These are phyloP conservation scores for Podaxis sp. DNA, from an alignment of 768 basidiomycete genomes.

Conservation along the genomic window DNA sequence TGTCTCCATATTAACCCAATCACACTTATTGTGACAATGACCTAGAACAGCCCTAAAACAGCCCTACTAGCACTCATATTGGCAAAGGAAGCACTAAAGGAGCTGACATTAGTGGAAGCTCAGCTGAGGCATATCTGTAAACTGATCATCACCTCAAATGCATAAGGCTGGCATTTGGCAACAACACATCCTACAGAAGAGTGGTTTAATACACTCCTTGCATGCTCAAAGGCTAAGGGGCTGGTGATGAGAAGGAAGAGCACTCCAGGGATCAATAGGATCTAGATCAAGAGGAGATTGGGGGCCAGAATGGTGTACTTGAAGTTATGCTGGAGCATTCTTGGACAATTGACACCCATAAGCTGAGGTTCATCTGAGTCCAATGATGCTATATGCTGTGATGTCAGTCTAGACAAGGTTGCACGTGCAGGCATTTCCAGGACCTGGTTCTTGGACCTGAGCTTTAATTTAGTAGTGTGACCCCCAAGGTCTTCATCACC, in stretches of 20 bases:
- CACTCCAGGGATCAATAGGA: neutral
- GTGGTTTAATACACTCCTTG: neutral
- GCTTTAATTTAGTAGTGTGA: neutral
- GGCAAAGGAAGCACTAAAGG: too few species aligned
- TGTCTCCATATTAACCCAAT: neutral
- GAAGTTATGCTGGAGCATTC: neutral
- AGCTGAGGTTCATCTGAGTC: neutral
- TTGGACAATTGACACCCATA: neutral
- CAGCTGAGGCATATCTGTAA: neutral
- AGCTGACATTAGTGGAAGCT: too few species aligned
- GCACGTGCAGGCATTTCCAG: neutral
- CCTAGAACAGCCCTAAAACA: neutral
- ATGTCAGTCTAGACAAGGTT: conserved; percentile 3
- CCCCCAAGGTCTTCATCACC: neutral
- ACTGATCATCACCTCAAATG: neutral
- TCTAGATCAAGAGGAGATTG: neutral
- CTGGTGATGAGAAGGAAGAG: neutral
- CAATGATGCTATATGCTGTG: conserved; percentile 1
- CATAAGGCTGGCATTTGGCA: neutral
- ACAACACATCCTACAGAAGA: neutral
- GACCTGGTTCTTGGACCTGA: neutral
- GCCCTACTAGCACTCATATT: neutral
- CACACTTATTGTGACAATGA: neutral
- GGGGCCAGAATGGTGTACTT: neutral
- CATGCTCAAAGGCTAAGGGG: neutral